Percentiles rank a stretch among this genome's conserved stretches.
Conservation (phyloP, 768 basidiomycete genomes). For the Panaeolus papilionaceus region DNA sequence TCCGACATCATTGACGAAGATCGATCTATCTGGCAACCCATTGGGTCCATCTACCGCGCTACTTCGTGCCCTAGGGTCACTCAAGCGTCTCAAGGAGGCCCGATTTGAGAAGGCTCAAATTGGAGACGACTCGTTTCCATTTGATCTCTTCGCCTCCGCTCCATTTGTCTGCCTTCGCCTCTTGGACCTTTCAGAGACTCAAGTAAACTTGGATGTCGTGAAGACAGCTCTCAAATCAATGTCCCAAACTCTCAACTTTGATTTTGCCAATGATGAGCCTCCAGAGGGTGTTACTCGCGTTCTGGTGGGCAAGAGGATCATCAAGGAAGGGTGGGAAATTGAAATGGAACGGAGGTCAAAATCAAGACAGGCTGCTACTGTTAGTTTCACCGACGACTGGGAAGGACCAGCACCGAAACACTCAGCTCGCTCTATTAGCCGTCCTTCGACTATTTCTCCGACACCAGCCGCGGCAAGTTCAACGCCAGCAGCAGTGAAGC, state of each 20-base stretch:
- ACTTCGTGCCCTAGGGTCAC: slow-evolving; percentile 50
- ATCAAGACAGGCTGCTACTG: slow-evolving; percentile 43
- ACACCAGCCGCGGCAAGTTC: slow-evolving; percentile 20
- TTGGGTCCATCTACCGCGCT: slow-evolving; percentile 53
- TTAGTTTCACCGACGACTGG: slow-evolving; percentile 31
- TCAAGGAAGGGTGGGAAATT: slow-evolving; percentile 83
- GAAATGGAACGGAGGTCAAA: slow-evolving; percentile 66
- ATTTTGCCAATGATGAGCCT: slow-evolving; percentile 59
- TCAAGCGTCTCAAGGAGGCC: slow-evolving; percentile 64
- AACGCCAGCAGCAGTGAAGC: slow-evolving; percentile 18
- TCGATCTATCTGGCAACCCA: slow-evolving; percentile 74
- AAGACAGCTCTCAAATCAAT: slow-evolving; percentile 51
- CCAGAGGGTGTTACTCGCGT: slow-evolving; percentile 58
- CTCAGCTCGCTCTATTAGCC: slow-evolving; percentile 17
- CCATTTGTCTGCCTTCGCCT: slow-evolving; percentile 60
- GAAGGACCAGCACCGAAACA: slow-evolving; percentile 15
- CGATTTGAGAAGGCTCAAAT: slow-evolving; percentile 62
- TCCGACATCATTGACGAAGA: slow-evolving; percentile 59
- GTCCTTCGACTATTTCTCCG: slow-evolving; percentile 17
- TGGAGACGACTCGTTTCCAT: slow-evolving; percentile 62
- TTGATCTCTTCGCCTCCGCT: slow-evolving; percentile 40
- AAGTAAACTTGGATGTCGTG: slow-evolving; percentile 53
- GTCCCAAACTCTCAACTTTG: slow-evolving; percentile 58
- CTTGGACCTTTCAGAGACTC: slow-evolving; percentile 73
- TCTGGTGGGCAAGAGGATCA: slow-evolving; percentile 70